Base-by-base conservation (phyloP, 1,139 yeast genomes). In the Schwanniomyces etchellsii region DNA sequence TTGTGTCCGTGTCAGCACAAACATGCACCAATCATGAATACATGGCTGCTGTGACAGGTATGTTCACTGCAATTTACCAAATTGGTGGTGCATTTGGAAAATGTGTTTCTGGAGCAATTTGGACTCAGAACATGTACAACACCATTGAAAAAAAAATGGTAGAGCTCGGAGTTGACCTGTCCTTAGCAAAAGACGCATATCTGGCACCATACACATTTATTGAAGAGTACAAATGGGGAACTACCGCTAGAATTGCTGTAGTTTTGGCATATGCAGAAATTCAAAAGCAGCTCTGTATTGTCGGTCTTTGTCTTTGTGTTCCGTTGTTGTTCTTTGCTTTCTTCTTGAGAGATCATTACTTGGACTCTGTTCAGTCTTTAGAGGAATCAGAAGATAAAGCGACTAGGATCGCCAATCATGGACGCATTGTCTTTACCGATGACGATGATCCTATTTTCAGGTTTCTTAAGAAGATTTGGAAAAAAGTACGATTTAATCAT, bases 361-460 rank as follows among this genome's bases (percentile, higher is more conserved):
- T 62, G 38, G 53, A 45, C 25, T 38, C 42, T 20, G 53, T 44
- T 9, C 21, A 18, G n/a, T 18, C 21, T 9, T 18, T 18, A 18
- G 21, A 18, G n/a, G 21, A 18, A 18, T 9, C 21, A 9, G 21
- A 18, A 18, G 21, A 18, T 9, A n/a, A 18, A 18, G n/a, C n/a
- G n/a, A 35, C 57, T 91, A 28, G 93, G 98, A 97, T 84, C 95
- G 14, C 99, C 98, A 0, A 73, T 91, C 15, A 97, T 91, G 5
- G 98, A 91, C 53, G 89, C 96, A 1, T 55, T 86, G 14, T 93
- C 81, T 50, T 69, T 66, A 37, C 67, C 67, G n/a, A n/a, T n/a
- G n/a, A n/a, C n/a, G n/a, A n/a, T n/a, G n/a, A n/a, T n/a, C n/a
- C n/a, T n/a, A n/a, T n/a, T n/a, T n/a, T n/a, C n/a, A n/a, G n/a